phyloP scores from a whole-genome alignment of 148 eudicot species.

The Chenopodium berlandieri region DNA sequence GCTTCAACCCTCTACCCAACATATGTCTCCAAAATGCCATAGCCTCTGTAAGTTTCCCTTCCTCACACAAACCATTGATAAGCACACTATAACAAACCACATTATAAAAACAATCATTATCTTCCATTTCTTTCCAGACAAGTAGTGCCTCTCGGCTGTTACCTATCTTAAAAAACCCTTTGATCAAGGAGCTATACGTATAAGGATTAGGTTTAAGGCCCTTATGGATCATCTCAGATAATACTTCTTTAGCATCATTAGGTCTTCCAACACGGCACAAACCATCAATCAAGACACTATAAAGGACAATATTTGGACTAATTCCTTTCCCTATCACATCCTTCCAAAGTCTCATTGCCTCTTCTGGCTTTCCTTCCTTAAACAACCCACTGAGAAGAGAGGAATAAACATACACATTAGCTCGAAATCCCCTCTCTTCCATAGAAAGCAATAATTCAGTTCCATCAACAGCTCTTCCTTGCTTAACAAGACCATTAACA shows the following conservation, averaged over 20 bases:
- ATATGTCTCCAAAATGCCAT: conserved; percentile 64
- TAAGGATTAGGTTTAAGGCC: conserved; percentile 71
- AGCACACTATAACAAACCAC: conserved; percentile 74
- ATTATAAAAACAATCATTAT: conserved; percentile 34
- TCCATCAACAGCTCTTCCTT: conserved; percentile 65
- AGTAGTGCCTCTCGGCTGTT: conserved; percentile 58
- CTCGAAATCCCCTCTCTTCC: conserved; percentile 66
- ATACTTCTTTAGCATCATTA: conserved; percentile 55
- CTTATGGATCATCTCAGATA: conserved; percentile 52
- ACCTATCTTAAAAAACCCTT: conserved; percentile 66
- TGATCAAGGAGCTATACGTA: conserved; percentile 80
- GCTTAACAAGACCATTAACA: conserved; percentile 83
- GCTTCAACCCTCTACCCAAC: conserved; percentile 57
- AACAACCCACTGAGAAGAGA: conserved; percentile 74
- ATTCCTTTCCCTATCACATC: conserved; percentile 57
- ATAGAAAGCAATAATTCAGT: conserved; percentile 43
- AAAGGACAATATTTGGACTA: conserved; percentile 64
- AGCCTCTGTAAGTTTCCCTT: conserved; percentile 73
- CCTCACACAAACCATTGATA: conserved; percentile 64
- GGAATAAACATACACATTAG: conserved; percentile 68
- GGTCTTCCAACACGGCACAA: conserved; percentile 60
- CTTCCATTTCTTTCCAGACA: conserved; percentile 68
- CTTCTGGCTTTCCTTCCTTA: conserved; percentile 65
- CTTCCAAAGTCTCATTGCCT: conserved; percentile 63
- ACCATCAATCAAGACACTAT: conserved; percentile 79